These are phyloP conservation scores for Ascochyta koolunga DNA, from an alignment of 2,329 filamentous ascomycete species.

Conservation along the genomic window DNA sequence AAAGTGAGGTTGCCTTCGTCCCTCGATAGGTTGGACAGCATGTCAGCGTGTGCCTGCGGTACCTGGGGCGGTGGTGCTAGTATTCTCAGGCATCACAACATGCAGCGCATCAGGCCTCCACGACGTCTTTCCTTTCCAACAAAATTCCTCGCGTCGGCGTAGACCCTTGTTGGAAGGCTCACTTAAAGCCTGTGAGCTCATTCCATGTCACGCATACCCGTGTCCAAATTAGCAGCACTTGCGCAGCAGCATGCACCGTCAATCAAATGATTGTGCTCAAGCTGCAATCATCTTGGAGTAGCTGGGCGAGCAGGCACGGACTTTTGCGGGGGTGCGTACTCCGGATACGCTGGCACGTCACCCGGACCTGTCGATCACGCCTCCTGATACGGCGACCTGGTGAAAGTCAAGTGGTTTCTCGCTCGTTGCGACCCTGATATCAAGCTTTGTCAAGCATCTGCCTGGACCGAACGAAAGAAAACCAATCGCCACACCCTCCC, in stretches of 20 bases:
- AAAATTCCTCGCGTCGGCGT: not conserved
- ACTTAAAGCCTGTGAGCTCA: not conserved
- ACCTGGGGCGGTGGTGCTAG: too few species aligned
- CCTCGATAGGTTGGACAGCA: too few species aligned
- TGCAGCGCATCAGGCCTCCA: not conserved
- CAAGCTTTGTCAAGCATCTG: slow-evolving; percentile 4
- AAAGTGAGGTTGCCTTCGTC: too few species aligned
- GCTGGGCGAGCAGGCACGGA: slow-evolving; percentile 10
- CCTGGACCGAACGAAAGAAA: not conserved
- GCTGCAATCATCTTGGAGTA: not conserved
- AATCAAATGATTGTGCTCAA: not conserved
- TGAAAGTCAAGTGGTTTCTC: not conserved
- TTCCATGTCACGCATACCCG: slow-evolving; percentile 3
- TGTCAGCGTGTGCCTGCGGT: too few species aligned
- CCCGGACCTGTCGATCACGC: slow-evolving; percentile 4
- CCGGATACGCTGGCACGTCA: not conserved
- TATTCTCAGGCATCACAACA: not conserved
- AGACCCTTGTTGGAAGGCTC: not conserved
- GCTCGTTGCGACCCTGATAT: not conserved
- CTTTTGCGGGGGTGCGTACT: slow-evolving; percentile 11
- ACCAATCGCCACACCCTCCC: not conserved
- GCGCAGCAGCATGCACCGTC: not conserved
- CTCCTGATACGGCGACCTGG: not conserved
- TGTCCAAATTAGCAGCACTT: not conserved
- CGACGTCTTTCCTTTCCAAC: not conserved